These are phyloP conservation scores for Brassica balearica DNA, from an alignment of 441 rosid genomes.

Conservation along the genomic window DNA sequence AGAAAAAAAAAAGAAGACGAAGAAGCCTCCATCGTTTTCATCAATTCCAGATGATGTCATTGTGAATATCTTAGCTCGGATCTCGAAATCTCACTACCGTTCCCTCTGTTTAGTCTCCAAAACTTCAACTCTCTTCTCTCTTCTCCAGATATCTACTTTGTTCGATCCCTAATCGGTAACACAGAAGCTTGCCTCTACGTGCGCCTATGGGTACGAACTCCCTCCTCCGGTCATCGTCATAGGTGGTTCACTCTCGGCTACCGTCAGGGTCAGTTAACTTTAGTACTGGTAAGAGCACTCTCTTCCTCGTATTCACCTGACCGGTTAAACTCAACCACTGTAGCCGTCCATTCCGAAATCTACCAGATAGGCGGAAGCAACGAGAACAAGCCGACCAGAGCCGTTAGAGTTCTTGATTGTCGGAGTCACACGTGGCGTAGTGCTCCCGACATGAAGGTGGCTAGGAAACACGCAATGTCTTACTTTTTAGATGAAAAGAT, in stretches of 20 bases:
- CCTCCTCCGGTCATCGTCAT: not conserved
- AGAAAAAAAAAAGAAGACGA: not conserved
- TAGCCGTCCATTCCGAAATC: no score
- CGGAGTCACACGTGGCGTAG: not conserved
- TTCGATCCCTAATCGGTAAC: not conserved
- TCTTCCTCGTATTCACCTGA: not conserved
- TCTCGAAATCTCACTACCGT: no score
- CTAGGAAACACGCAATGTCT: not conserved
- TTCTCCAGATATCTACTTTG: not conserved
- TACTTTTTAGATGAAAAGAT: not conserved
- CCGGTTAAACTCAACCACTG: not conserved
- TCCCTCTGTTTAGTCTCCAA: not conserved
- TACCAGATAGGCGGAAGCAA: no score
- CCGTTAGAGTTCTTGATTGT: no score
- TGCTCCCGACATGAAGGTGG: not conserved
- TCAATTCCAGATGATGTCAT: not conserved
- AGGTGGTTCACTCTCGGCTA: not conserved
- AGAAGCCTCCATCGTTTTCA: not conserved
- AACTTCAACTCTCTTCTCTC: not conserved
- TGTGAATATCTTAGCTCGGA: not conserved
- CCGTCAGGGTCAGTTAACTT: not conserved
- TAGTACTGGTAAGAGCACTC: not conserved
- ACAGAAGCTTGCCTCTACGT: not conserved
- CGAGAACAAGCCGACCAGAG: no score
- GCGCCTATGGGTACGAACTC: not conserved